Conservation (phyloP, 805 yeast genomes). For the Suhomyces faveliae region DNA sequence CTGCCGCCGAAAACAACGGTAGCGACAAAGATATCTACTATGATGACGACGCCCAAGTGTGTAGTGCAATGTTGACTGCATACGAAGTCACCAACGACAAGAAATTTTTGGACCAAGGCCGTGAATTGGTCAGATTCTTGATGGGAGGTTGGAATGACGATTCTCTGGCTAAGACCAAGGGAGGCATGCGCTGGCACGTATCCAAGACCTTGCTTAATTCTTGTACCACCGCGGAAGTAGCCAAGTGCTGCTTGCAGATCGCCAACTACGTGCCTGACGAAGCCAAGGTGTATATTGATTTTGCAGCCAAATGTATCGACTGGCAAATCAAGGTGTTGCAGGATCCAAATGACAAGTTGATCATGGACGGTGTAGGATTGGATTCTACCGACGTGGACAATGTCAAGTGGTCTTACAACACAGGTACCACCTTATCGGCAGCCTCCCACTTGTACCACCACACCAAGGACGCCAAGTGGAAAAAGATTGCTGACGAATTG, state of each 20-base stretch:
- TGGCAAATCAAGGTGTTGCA: slow-evolving; percentile 54
- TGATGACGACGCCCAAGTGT: slow-evolving; percentile 76
- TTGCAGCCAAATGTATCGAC: slow-evolving; percentile 58
- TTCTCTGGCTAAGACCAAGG: slow-evolving; percentile 42
- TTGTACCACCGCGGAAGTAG: slow-evolving; percentile 67
- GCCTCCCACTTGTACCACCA: slow-evolving; percentile 47
- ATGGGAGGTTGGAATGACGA: slow-evolving; percentile 62
- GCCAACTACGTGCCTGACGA: slow-evolving; percentile 54
- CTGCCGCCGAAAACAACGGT: slow-evolving; percentile 60
- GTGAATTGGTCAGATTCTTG: slow-evolving; percentile 57
- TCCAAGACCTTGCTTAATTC: slow-evolving; percentile 58
- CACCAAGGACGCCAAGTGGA: slow-evolving; percentile 54
- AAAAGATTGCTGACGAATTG: slow-evolving; percentile 41
- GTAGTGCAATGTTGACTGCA: slow-evolving; percentile 61
- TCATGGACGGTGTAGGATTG: slow-evolving; percentile 59
- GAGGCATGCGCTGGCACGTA: slow-evolving; percentile 71
- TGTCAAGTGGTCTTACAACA: slow-evolving; percentile 65
- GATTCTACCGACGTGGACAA: slow-evolving; percentile 43
- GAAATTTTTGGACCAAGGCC: slow-evolving; percentile 52
- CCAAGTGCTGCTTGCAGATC: slow-evolving; percentile 57
- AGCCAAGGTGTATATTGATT: slow-evolving; percentile 46
- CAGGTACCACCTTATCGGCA: slow-evolving; percentile 63
- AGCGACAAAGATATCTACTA: slow-evolving; percentile 65
- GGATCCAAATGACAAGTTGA: slow-evolving; percentile 54
- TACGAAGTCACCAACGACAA: slow-evolving; percentile 64